Evolutionary conservation across 2,329 filamentous ascomycete genomes (phyloP), one percentile per base, ranked within the genome.

Genomic region (Thyridium curvatum): DNA sequence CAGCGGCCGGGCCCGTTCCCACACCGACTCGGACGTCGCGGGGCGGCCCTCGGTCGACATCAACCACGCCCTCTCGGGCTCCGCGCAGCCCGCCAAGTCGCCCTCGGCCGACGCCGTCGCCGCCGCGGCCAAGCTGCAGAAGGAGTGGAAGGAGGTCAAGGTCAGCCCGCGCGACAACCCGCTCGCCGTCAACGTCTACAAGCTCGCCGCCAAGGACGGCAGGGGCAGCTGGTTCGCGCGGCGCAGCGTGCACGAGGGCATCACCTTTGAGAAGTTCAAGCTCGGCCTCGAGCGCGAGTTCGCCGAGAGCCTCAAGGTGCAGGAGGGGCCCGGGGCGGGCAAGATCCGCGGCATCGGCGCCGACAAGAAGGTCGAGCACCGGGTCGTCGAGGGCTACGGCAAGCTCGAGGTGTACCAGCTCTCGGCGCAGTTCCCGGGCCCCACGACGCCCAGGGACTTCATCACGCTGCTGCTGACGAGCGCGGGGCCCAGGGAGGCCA

Each of bases 211-310:
- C 3, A 83, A 86, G 51, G 91, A 97, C 59, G 81, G 87, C 30
- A 82, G 82, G 47, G 91, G 90, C 3, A 73, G 85, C 8, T 97
- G 91, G 91, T 97, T 96, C 61, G 87, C 87, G 17, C 70, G 91
- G 40, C 71, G 84, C 35, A 94, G 88, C 55, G 71, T 94, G 15
- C 89, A 96, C 53, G 79, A 85, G 50, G 86, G 83, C 1, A 58
- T 94, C 15, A 71, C 80, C 0, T 95, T 94, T 58, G 73, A 77
- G 15, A 81, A 78, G 55, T 94, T 88, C 82, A 84, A 82, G 65
- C 70, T 71, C 37, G 88, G 84, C 3, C 73, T 96, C 53, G 72
- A 85, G 56, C 70, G 72, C 16, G 91, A 97, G 65, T 93, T 96
- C 57, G 69, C 74, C 1, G 84, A 90, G 61, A 87, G 82, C 13